Evolutionary conservation across 345 rosid genomes (phyloP).

Genomic region (Bruguiera gymnorhiza): DNA sequence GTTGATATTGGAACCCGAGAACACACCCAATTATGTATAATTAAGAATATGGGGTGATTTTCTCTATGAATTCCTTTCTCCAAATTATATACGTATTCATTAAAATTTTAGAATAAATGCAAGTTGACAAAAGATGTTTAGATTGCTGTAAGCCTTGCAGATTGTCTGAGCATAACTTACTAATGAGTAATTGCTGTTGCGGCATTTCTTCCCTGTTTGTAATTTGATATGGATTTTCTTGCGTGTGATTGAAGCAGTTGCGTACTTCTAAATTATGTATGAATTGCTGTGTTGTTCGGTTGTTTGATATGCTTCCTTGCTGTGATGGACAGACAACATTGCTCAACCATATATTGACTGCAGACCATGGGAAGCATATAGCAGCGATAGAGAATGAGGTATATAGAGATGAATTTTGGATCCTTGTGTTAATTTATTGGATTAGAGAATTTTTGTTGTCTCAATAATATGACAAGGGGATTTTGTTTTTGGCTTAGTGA

Average conservation of each 20-base stretch:
- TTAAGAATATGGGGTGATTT: not conserved
- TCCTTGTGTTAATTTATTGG: too few species aligned
- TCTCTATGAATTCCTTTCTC: not conserved
- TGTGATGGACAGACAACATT: too few species aligned
- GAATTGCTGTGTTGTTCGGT: too few species aligned
- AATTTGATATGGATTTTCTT: not conserved
- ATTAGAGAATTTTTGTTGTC: too few species aligned
- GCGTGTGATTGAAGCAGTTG: too few species aligned
- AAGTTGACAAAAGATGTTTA: not conserved
- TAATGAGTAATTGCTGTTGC: not conserved
- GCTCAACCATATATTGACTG: conserved; percentile 85
- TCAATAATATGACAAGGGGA: too few species aligned
- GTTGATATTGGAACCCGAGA: not conserved
- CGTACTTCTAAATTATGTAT: too few species aligned
- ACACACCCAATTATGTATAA: too few species aligned
- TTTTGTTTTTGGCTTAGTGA: too few species aligned
- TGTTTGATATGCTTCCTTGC: too few species aligned
- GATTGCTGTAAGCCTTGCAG: not conserved
- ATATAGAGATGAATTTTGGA: not conserved
- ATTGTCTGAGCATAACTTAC: not conserved
- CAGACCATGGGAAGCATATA: conserved; percentile 88
- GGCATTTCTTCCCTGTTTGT: conserved; percentile 22
- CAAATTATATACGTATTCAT: too few species aligned
- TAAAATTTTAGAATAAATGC: too few species aligned
- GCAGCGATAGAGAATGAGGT: conserved; percentile 99